Conservation (phyloP, 805 yeast species). For the Metschnikowia lachancei region DNA sequence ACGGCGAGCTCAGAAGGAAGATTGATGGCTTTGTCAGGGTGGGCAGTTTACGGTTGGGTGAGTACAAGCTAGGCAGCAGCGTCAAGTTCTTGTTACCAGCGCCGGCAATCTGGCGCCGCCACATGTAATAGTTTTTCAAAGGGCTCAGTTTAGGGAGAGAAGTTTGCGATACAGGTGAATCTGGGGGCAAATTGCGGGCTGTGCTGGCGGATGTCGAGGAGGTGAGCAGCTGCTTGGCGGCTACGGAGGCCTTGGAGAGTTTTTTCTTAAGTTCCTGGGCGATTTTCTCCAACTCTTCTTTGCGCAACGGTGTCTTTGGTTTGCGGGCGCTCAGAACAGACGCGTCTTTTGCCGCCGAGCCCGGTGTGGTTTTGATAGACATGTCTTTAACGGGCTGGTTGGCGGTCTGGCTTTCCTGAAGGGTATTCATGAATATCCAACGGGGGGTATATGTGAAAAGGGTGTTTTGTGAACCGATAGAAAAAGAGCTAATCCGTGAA, state of each 20-base stretch:
- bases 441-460: background rate
- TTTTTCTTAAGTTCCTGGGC: conserved; percentile 43
- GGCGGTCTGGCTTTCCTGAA: conserved; percentile 23
- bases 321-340: conserved; percentile 11
- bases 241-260: conserved; percentile 42
- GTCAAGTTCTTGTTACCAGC: conserved; percentile 22
- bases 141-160: conserved; percentile 28
- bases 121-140: conserved; percentile 29
- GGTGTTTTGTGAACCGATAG: background rate
- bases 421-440: conserved; percentile 21
- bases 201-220: conserved; percentile 21
- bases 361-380: conserved; percentile 15
- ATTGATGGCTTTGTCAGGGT: conserved; percentile 38
- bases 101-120: conserved; percentile 27
- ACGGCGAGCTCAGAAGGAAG: conserved; percentile 36
- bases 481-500: too few relatives aligned
- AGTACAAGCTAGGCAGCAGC: conserved; percentile 34
- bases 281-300: conserved; percentile 44
- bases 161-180: conserved; percentile 17
- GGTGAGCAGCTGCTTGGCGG: conserved; percentile 38
- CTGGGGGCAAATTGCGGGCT: conserved; percentile 21
- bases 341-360: conserved; percentile 12
- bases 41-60: conserved; percentile 41
- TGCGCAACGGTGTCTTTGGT: conserved; percentile 38
- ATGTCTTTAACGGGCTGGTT: conserved; percentile 18